Conservation (phyloP, 2,329 filamentous ascomycete species). For the Drechslerella coelobrocha region DNA sequence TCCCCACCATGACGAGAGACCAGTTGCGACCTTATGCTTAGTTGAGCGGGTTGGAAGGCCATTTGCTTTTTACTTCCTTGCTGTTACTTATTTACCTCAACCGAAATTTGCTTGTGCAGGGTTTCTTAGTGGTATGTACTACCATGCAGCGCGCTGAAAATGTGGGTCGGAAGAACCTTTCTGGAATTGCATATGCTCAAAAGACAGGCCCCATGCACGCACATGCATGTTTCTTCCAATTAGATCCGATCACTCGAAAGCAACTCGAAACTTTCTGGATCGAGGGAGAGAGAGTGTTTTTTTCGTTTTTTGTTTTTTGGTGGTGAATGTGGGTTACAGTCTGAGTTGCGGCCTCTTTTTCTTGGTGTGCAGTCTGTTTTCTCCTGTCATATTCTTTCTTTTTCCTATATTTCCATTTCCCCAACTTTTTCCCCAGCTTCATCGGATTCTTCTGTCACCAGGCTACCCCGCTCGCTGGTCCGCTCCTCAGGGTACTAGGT, state of each 20-base stretch:
- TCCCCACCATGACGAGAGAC: constrained; percentile 17
- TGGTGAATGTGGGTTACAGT: constrained; percentile 6
- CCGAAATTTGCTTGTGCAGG: constrained; percentile 51
- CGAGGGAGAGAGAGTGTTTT: background rate
- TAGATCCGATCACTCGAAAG: constrained; percentile 18
- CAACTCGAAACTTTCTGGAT: constrained; percentile 18
- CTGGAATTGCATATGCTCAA: constrained; percentile 38
- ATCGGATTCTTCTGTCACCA: constrained; percentile 13
- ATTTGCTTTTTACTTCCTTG: constrained; percentile 44
- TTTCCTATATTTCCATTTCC: constrained; percentile 20
- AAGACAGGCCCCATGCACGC: constrained; percentile 10
- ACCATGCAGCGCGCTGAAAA: constrained; percentile 23
- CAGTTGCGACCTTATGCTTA: constrained; percentile 38
- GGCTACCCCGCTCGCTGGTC: constrained; percentile 44
- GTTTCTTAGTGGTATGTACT: background rate
- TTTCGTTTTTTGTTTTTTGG: background rate
- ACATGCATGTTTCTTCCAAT: constrained; percentile 23
- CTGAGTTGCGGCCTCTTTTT: constrained; percentile 9
- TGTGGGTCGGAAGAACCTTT: constrained; percentile 49
- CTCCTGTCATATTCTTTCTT: too few species aligned
- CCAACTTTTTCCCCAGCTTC: constrained; percentile 44
- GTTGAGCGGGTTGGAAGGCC: constrained; percentile 21
- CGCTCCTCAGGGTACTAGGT: constrained; percentile 30
- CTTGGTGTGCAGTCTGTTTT: background rate
- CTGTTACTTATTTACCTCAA: constrained; percentile 52